These are phyloP conservation scores for Rhizophagus clarus DNA, from an alignment of 192 early-diverging fungal species.

Conservation along the genomic window DNA sequence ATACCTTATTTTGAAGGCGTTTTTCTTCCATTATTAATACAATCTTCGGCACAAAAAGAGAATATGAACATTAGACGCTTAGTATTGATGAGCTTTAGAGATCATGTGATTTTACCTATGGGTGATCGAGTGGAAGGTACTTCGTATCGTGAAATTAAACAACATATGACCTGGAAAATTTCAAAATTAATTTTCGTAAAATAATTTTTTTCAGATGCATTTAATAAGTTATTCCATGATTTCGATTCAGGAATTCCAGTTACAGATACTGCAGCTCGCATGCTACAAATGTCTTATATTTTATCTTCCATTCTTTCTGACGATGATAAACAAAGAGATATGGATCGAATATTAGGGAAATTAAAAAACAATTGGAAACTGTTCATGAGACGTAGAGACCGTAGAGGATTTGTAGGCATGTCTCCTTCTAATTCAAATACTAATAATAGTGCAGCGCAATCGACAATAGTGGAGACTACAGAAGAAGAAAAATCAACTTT, in stretches of 20 bases:
- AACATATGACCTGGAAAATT: neutral
- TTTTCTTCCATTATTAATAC: conserved; percentile 71
- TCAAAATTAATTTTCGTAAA: neutral
- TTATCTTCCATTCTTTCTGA: conserved; percentile 55
- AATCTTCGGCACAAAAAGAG: conserved; percentile 20
- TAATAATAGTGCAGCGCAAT: neutral
- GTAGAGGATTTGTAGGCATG: conserved; percentile 56
- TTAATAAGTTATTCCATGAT: conserved; percentile 63
- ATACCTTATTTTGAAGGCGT: conserved; percentile 86
- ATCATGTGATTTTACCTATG: conserved; percentile 65
- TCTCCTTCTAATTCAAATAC: conserved; percentile 16
- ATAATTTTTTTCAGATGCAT: conserved; percentile 48
- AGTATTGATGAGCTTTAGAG: conserved; percentile 65
- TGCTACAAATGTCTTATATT: conserved; percentile 74
- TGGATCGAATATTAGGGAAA: conserved; percentile 53
- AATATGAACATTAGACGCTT: conserved; percentile 51
- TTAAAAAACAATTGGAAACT: conserved; percentile 58
- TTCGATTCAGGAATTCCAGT: conserved; percentile 67
- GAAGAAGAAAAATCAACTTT: neutral
- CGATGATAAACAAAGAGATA: conserved; percentile 48
- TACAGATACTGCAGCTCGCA: conserved; percentile 64
- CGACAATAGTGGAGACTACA: neutral
- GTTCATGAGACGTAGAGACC: conserved; percentile 55
- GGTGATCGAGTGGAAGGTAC: conserved; percentile 65
- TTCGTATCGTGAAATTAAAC: too few species aligned